Base-by-base conservation (phyloP, 768 basidiomycete species). In the Lactarius evosmus region DNA sequence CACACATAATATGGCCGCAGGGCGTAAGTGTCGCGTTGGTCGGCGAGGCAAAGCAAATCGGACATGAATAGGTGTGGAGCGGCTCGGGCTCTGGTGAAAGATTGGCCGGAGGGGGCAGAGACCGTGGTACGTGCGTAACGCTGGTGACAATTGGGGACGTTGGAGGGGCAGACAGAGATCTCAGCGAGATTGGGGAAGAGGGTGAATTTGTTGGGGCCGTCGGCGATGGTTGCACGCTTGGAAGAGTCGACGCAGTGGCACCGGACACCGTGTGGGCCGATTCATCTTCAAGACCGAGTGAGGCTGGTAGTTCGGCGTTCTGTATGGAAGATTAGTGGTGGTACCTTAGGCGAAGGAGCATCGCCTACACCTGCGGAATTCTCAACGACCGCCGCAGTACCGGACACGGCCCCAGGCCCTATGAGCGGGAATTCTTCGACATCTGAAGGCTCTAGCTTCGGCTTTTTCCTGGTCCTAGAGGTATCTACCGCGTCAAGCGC, bases 1-100 rank as follows among this genome's bases (percentile, higher is more conserved):
- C 68, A 38, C 68, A 69, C 59, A 69, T 54, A 19, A 67, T 69
- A 58, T 69, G 68, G 17, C 68, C 68, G n/a, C 67, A 69, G 16
- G 67, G 67, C 27, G 67, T 69, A 53, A 69, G 62, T 22, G 67
- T 69, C 32, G 67, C 66, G 12, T 67, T 67, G 9, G 56, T 58
- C 7, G 67, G 67, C 27, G 67, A 63, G 19, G 62, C 57, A 33
- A 69, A 64, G 40, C 67, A 69, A 40, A 69, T 67, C 19, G 67
- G 66, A 41, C 67, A 69, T 30, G 62, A 22, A 44, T 63, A 69
- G 1, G 67, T 56, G 56, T 67, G 66, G 7, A 69, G 62, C 2
- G 62, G 66, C 54, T 67, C 67, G 6, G 62, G 66, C 2, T 59
- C 50, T 7, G 44, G 22, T 11, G 29, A 52, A 27, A 50, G 56